Conservation (phyloP, 208 protist species). For the Wallacemonas rigidus region DNA sequence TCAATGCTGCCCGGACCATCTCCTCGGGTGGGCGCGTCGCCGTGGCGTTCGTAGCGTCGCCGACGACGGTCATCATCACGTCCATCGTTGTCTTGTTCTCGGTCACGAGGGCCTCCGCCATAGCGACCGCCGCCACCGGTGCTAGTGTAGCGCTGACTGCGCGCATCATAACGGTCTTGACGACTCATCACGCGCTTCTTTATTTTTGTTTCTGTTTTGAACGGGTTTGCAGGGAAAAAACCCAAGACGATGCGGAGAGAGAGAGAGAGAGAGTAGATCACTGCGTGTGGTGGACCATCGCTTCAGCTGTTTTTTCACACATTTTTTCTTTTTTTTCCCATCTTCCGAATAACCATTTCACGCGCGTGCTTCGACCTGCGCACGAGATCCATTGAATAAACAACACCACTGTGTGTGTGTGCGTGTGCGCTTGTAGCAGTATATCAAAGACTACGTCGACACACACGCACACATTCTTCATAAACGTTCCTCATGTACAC, state of each 20-base stretch:
- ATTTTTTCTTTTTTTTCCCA: too few relatives aligned
- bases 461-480: too few relatives aligned
- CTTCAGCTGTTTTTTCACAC: too few relatives aligned
- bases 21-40: background rate
- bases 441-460: too few relatives aligned
- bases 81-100: background rate
- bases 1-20: background rate
- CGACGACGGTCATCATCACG: constrained; percentile 11
- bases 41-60: constrained; percentile 10
- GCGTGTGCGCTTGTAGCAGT: too few relatives aligned
- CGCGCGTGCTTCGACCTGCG: too few relatives aligned
- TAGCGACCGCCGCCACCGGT: background rate
- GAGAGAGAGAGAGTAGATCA: background rate
- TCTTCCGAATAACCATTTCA: too few relatives aligned
- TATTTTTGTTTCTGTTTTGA: constrained; percentile 9
- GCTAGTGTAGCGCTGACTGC: background rate
- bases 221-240: background rate
- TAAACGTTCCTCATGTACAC: too few relatives aligned
- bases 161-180: background rate
- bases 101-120: background rate
- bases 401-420: too few relatives aligned
- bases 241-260: background rate
- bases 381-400: too few relatives aligned
- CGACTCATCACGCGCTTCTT: constrained; percentile 19
- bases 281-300: too few relatives aligned